Percentiles rank a stretch among this genome's conserved stretches.
Evolutionary conservation across 768 basidiomycete genomes (phyloP).

Genomic region (Tylopilus rubrobrunneus): DNA sequence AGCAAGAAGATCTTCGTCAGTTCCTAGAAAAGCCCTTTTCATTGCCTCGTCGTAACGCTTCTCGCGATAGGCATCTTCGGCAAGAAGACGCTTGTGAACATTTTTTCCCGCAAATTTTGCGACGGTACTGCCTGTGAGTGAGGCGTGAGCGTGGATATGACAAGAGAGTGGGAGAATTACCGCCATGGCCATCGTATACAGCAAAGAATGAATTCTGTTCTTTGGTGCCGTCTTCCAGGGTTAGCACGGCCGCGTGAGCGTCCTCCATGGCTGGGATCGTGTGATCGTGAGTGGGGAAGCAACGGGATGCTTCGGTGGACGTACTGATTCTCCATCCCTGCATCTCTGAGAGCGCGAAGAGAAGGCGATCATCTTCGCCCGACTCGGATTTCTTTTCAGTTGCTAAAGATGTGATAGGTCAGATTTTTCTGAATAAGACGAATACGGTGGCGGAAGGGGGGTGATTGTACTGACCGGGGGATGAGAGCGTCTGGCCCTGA

Average conservation of each 20-base stretch:
- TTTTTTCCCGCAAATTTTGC: constrained; percentile 83
- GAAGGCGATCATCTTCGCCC: constrained; percentile 65
- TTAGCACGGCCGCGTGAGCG: constrained; percentile 74
- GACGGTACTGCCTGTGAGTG: constrained; percentile 65
- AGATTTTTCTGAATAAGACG: neutral
- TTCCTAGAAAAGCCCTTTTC: constrained; percentile 87
- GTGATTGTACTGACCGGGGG: constrained; percentile 53
- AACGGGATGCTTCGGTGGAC: constrained; percentile 33
- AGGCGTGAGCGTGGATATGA: neutral
- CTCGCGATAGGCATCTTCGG: constrained; percentile 69
- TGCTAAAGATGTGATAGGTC: constrained; percentile 39
- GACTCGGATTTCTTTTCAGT: constrained; percentile 77
- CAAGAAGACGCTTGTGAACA: constrained; percentile 70
- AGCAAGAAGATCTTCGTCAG: constrained; percentile 89
- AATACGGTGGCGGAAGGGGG: neutral
- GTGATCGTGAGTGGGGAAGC: neutral
- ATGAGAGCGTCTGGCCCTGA: constrained; percentile 84
- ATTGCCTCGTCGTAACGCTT: constrained; percentile 72
- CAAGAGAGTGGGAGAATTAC: constrained; percentile 39
- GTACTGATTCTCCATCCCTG: constrained; percentile 98
- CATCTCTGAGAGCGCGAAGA: constrained; percentile 90
- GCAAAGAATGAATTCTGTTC: constrained; percentile 81
- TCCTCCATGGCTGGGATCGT: constrained; percentile 88
- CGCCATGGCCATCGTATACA: constrained; percentile 98
- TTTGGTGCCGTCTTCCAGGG: constrained; percentile 51